Base-by-base conservation (phyloP, 257 asterid genomes). In the Mitragyna speciosa region DNA sequence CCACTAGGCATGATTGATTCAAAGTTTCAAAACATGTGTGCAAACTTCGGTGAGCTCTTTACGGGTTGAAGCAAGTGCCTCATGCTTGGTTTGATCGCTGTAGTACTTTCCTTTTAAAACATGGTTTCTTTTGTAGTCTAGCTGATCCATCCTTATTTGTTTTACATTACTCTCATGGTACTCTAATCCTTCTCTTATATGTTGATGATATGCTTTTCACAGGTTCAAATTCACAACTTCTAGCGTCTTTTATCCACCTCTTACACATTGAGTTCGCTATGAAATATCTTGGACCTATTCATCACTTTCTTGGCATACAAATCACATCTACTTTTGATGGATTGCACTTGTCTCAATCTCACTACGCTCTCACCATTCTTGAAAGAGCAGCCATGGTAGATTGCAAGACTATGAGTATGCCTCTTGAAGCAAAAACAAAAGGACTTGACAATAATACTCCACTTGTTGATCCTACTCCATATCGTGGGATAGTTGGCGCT, bases 231-330 rank as follows among this genome's bases (percentile, higher is more conserved):
- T 43, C 45, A 14, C 9, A 2, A 1, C n/a, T 30, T 9, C 7
- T 70, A 43, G 6, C 30, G 19, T 6, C 12, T 2, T 48, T 63
- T 63, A 73, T 67, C 20, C 0, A 19, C 1, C 5, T 22, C 5
- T 52, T 61, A 5, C 7, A 41, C 28, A 41, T 7, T 59, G 56
- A 61, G 51, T 79, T 79, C 26, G 56, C 43, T 10, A 65, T 59
- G 58, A 79, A 79, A 30, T 56, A 79, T 41, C 10, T 79, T 10
- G 54, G 73, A 0, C 15, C n/a, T 28, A 0, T 66, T 19, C 61
- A 70, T 7, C 79, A 74, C 20, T 75, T 81, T 43, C 71, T 81
- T 47, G 70, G 83, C 1, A 63, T 80, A 5, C 67, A 79, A 47
- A 43, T 79, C 11, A 12, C 54, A 4, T 2, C 61, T 12, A 5